A percentile compares a stretch with the other conserved stretches of the same genome.
These are phyloP conservation scores for Talaromyces rugulosus DNA, from an alignment of 2,329 filamentous ascomycete species.

Conservation along the genomic window DNA sequence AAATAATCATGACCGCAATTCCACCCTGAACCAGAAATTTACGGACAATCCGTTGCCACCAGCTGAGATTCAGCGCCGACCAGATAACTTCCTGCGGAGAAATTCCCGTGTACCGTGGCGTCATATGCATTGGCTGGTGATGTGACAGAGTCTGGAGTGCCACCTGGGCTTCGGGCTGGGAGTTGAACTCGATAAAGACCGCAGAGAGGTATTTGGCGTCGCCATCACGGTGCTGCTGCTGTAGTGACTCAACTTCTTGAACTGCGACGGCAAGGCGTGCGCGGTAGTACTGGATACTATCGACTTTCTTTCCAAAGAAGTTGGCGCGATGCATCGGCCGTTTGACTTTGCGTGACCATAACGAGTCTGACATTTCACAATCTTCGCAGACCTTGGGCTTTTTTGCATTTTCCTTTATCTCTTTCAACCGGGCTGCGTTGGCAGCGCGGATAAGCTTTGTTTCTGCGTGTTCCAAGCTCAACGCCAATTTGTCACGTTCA, in stretches of 20 bases:
- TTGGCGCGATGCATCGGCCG: conserved; percentile 70
- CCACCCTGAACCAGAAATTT: conserved; percentile 65
- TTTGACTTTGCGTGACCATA: conserved; percentile 40
- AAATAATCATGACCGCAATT: conserved; percentile 73
- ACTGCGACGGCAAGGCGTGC: conserved; percentile 67
- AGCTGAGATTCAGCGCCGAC: conserved; percentile 72
- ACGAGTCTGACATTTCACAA: conserved; percentile 25
- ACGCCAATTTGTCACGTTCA: conserved; percentile 71
- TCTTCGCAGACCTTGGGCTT: conserved; percentile 24
- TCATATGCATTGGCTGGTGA: conserved; percentile 81
- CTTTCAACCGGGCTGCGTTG: conserved; percentile 65
- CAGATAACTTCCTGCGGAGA: conserved; percentile 84
- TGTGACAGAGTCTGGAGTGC: conserved; percentile 82
- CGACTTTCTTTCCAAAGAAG: conserved; percentile 76
- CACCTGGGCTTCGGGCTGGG: conserved; percentile 76
- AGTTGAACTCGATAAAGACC: conserved; percentile 85
- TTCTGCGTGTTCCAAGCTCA: conserved; percentile 81
- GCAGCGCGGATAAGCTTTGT: conserved; percentile 75
- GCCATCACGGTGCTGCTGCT: conserved; percentile 60
- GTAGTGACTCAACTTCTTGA: conserved; percentile 62
- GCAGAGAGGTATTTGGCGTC: conserved; percentile 65
- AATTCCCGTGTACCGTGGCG: conserved; percentile 79
- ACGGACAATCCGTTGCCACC: conserved; percentile 77
- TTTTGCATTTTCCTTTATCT: conserved; percentile 31
- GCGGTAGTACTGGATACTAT: conserved; percentile 84